Conservation (phyloP, 1,284 basidiomycete species). For the Moniliella sp. region DNA sequence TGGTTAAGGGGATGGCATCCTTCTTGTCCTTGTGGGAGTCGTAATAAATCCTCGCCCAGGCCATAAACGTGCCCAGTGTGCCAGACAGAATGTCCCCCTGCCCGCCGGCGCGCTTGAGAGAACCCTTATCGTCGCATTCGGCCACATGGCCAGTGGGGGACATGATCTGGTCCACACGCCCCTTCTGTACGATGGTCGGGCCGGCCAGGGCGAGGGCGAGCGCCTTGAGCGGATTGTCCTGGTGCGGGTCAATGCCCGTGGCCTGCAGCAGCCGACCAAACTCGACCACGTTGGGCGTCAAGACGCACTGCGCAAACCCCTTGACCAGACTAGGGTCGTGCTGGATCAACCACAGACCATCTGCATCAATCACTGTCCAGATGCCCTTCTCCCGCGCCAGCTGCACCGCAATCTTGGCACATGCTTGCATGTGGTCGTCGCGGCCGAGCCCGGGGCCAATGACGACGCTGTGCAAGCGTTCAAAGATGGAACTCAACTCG, state of each 20-base stretch:
- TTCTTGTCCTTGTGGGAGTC: conserved; percentile 39
- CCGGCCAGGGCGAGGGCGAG: conserved; percentile 58
- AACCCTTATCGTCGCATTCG: conserved; percentile 51
- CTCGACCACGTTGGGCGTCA: conserved; percentile 87
- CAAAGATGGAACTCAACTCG: conserved; percentile 49
- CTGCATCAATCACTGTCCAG: conserved; percentile 80
- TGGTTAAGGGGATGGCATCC: conserved; percentile 34
- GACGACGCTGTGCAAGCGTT: conserved; percentile 69
- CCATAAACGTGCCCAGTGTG: conserved; percentile 62
- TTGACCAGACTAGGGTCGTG: conserved; percentile 52
- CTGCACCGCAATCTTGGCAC: conserved; percentile 36
- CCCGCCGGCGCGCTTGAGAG: conserved; percentile 74
- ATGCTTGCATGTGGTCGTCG: conserved; percentile 66
- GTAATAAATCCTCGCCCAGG: conserved; percentile 50
- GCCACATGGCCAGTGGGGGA: conserved; percentile 42
- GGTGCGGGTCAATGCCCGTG: conserved; percentile 34
- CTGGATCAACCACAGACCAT: conserved; percentile 58
- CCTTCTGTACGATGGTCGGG: conserved; percentile 79
- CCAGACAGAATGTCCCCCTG: conserved; percentile 86
- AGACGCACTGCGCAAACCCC: conserved; percentile 56
- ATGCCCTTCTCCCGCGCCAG: conserved; percentile 44
- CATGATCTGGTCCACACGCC: conserved; percentile 36
- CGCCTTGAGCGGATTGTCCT: conserved; percentile 26
- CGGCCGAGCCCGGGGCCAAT: conserved; percentile 61
- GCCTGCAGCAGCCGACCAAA: conserved; percentile 63